These are phyloP conservation scores for Suillus fuscotomentosus DNA, from an alignment of 768 basidiomycete species.

Conservation along the genomic window DNA sequence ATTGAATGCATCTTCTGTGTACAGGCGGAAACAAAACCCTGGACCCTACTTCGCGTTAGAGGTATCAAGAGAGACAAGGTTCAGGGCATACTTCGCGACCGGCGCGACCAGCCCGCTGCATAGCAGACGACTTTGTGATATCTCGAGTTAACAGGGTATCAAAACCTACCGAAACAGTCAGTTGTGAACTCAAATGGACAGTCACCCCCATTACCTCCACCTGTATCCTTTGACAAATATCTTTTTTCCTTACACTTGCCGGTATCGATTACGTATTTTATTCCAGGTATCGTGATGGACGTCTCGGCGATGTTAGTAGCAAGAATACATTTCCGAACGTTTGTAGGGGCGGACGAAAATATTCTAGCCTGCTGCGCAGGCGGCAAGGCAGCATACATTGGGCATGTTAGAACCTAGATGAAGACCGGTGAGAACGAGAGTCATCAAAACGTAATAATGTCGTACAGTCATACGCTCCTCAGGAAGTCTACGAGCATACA, in stretches of 20 bases:
- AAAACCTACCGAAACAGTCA: conserved; percentile 55
- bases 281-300: conserved; percentile 94
- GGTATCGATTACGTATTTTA: conserved; percentile 94
- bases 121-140: conserved; percentile 87
- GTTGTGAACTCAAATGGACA: neutral
- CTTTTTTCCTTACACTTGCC: conserved; percentile 96
- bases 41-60: conserved; percentile 47
- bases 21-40: conserved; percentile 90
- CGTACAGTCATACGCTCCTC: conserved; percentile 50
- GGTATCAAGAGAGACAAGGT: neutral
- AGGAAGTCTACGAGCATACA: conserved; percentile 70
- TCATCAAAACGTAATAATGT: neutral
- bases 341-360: conserved; percentile 63
- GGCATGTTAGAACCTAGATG: conserved; percentile 66
- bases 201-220: conserved; percentile 52
- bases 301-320: conserved; percentile 99
- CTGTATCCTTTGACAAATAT: conserved; percentile 66
- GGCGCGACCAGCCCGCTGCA: conserved; percentile 93
- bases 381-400: conserved; percentile 87
- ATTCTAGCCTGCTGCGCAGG: conserved; percentile 75
- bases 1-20: conserved; percentile 79
- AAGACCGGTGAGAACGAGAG: conserved; percentile 7
- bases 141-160: conserved; percentile 82
- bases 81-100: conserved; percentile 74
- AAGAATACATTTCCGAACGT: conserved; percentile 86